Evolutionary conservation across 75 land plant genomes (phyloP).

Genomic region (Picea sitchensis): DNA sequence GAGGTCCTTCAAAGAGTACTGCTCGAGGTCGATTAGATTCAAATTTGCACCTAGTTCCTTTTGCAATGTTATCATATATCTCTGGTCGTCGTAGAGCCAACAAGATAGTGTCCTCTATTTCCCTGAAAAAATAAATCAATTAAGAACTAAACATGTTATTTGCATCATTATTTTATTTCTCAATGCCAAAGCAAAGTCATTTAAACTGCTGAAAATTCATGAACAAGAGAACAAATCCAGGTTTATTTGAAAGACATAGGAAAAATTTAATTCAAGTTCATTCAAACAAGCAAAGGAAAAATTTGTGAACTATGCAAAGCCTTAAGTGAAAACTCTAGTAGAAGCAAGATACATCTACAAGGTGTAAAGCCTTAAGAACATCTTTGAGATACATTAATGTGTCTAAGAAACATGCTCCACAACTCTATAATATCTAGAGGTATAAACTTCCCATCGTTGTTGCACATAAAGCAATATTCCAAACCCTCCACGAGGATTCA

Average conservation of each 20-base stretch:
- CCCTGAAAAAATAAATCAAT: slow-evolving; percentile 35
- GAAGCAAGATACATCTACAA: too few species aligned
- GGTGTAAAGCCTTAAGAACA: too few species aligned
- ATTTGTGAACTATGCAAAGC: too few species aligned
- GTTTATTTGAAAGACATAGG: not conserved
- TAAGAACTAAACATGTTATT: not conserved
- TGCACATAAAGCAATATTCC: too few species aligned
- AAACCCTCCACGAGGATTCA: too few species aligned
- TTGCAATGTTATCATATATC: slow-evolving; percentile 94
- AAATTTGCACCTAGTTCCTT: slow-evolving; percentile 83
- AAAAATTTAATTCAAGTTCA: too few species aligned
- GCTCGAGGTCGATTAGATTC: slow-evolving; percentile 97
- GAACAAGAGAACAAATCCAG: not conserved
- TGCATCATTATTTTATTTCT: not conserved
- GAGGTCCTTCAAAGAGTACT: slow-evolving; percentile 99
- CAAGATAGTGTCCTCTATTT: slow-evolving; percentile 88
- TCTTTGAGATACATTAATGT: too few species aligned
- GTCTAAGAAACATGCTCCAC: too few species aligned
- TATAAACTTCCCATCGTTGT: too few species aligned
- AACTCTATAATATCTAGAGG: too few species aligned
- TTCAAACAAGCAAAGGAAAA: too few species aligned
- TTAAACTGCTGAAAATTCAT: not conserved
- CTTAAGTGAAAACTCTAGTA: too few species aligned
- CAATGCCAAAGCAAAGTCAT: not conserved
- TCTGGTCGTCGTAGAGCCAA: slow-evolving; percentile 86